Conservation (phyloP, 179 eudicot species). For the Sideroxylon spinosum region DNA sequence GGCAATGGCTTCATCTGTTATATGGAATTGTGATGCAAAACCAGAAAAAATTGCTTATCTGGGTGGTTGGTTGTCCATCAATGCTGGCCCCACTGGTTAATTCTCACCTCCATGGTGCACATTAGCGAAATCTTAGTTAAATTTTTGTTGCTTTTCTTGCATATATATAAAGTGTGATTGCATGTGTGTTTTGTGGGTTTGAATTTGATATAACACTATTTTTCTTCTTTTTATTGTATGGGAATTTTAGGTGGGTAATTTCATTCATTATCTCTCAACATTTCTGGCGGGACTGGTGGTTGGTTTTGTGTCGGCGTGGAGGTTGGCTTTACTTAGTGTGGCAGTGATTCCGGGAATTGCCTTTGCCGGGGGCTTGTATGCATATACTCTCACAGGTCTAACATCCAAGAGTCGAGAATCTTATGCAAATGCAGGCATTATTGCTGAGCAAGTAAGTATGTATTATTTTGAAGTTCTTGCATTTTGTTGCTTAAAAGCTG, state of each 20-base stretch:
- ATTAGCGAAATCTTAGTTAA: constrained; percentile 22
- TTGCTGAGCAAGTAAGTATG: constrained; percentile 90
- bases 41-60: constrained; percentile 9
- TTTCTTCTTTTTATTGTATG: constrained; percentile 4
- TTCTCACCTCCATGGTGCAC: constrained; percentile 29
- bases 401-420: constrained; percentile 97
- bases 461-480: constrained; percentile 14
- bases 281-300: constrained; percentile 99
- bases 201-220: neutral
- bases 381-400: constrained; percentile 96
- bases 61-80: constrained; percentile 19
- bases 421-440: constrained; percentile 91
- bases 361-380: constrained; percentile 97
- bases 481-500: neutral
- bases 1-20: constrained; percentile 15
- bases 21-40: neutral
- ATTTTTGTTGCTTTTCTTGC: neutral
- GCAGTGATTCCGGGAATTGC: constrained; percentile 99
- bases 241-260: constrained; percentile 77
- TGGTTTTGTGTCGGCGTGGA: constrained; percentile 98
- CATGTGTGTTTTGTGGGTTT: no score
- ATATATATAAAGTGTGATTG: no score
- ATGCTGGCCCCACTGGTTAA: constrained; percentile 20
- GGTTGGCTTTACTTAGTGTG: constrained; percentile 85
- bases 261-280: constrained; percentile 94